Conservation (phyloP, 805 yeast species). For the Blastobotrys attinorum region DNA sequence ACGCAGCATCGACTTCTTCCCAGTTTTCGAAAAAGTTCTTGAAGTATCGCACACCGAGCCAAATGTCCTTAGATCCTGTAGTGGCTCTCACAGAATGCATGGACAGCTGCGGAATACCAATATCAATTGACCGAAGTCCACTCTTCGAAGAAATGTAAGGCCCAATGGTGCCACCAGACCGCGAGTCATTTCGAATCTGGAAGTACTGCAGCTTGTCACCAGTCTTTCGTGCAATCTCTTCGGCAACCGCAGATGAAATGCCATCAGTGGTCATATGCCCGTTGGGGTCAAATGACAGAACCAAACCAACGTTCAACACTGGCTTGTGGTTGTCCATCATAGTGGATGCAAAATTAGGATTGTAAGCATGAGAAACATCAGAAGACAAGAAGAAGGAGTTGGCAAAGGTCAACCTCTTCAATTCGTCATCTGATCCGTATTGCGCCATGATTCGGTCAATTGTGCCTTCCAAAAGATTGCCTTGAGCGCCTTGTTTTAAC, state of each 20-base stretch:
- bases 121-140: conserved; percentile 46
- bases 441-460: conserved; percentile 37
- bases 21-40: conserved; percentile 58
- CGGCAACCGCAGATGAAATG: conserved; percentile 60
- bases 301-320: conserved; percentile 64
- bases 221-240: conserved; percentile 56
- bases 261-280: conserved; percentile 78
- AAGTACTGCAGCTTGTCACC: conserved; percentile 64
- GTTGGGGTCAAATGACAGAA: conserved; percentile 63
- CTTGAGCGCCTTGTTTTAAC: conserved; percentile 71
- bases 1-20: conserved; percentile 38
- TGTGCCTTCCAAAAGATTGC: conserved; percentile 58
- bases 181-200: conserved; percentile 75
- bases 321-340: conserved; percentile 73
- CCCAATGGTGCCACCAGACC: conserved; percentile 86
- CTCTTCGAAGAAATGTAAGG: conserved; percentile 37
- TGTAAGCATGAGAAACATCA: conserved; percentile 71
- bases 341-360: conserved; percentile 59
- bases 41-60: conserved; percentile 62
- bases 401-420: conserved; percentile 41
- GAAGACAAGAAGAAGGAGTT: conserved; percentile 72
- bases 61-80: conserved; percentile 66
- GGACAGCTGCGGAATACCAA: conserved; percentile 75
- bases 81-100: conserved; percentile 86
- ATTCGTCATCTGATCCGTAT: conserved; percentile 23